Evolutionary conservation across 1,139 yeast species (phyloP).

Genomic region (Fermentozyma sake): DNA sequence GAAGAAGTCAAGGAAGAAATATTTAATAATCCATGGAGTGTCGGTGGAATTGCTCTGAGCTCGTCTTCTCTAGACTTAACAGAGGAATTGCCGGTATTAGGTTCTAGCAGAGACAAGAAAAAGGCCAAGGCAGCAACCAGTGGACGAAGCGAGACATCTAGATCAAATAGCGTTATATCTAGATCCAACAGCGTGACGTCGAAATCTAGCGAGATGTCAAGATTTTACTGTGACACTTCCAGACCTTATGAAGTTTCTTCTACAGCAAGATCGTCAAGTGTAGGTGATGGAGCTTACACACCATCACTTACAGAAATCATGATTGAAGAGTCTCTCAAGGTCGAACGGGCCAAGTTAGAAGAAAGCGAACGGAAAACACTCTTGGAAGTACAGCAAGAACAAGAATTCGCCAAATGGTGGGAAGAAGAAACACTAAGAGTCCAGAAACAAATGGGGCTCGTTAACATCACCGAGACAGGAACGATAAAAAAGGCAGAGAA

Average conservation of each 20-base stretch:
- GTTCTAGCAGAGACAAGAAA: not conserved
- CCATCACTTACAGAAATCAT: conserved; percentile 35
- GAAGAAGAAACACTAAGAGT: conserved; percentile 61
- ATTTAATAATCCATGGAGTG: conserved; percentile 11
- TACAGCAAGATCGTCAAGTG: not conserved
- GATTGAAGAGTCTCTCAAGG: conserved; percentile 47
- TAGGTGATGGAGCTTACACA: conserved; percentile 2
- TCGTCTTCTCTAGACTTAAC: not conserved
- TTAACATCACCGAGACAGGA: not conserved
- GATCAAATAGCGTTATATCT: not conserved
- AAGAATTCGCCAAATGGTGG: conserved; percentile 83
- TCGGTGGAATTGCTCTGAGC: not conserved
- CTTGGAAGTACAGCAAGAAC: conserved; percentile 72
- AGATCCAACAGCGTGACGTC: not conserved
- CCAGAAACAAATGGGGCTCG: conserved; percentile 26
- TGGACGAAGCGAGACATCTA: not conserved
- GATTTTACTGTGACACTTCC: no score
- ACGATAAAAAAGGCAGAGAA: not conserved
- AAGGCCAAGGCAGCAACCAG: no score
- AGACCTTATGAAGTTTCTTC: not conserved
- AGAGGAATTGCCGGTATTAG: not conserved
- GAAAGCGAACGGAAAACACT: conserved; percentile 39
- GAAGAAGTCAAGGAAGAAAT: conserved; percentile 1
- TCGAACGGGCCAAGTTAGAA: conserved; percentile 30
- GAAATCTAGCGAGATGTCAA: not conserved